phyloP scores from a whole-genome alignment of 192 early-diverging fungal species.

The Rhizophagus prolifer region DNA sequence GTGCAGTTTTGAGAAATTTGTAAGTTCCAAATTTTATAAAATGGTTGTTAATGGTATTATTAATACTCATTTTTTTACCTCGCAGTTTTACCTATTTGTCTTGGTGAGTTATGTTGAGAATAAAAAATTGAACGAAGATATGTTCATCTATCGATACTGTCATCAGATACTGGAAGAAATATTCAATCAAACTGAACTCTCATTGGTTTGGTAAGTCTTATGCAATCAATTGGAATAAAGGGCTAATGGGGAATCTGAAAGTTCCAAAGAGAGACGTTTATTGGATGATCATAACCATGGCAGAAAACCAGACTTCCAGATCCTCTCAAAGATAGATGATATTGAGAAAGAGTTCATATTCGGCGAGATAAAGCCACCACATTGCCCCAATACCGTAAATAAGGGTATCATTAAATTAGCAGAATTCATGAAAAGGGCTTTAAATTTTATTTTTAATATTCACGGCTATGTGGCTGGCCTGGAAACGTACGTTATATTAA shows the following conservation, averaged over 20 bases:
- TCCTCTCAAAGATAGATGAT: slow-evolving; percentile 13
- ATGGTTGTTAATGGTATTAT: slow-evolving; percentile 15
- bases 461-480: neutral
- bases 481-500: slow-evolving; percentile 16
- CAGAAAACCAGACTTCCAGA: slow-evolving; percentile 14
- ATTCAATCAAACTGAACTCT: slow-evolving; percentile 10
- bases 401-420: slow-evolving; percentile 16
- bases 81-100: slow-evolving; percentile 19
- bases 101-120: slow-evolving; percentile 20
- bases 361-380: slow-evolving; percentile 9
- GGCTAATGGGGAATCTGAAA: slow-evolving; percentile 17
- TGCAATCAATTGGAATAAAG: too few relatives aligned
- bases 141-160: slow-evolving; percentile 9
- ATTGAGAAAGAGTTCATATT: neutral
- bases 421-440: slow-evolving; percentile 15
- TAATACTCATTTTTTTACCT: slow-evolving; percentile 4
- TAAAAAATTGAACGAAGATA: slow-evolving; percentile 23
- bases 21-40: slow-evolving; percentile 19
- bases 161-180: slow-evolving; percentile 15
- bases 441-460: neutral
- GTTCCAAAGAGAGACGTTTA: slow-evolving; percentile 14
- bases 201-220: too few relatives aligned
- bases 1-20: slow-evolving; percentile 20
- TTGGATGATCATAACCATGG: slow-evolving; percentile 11
- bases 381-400: neutral